phyloP scores from a whole-genome alignment of 345 rosid genomes.

The Acer negundo region DNA sequence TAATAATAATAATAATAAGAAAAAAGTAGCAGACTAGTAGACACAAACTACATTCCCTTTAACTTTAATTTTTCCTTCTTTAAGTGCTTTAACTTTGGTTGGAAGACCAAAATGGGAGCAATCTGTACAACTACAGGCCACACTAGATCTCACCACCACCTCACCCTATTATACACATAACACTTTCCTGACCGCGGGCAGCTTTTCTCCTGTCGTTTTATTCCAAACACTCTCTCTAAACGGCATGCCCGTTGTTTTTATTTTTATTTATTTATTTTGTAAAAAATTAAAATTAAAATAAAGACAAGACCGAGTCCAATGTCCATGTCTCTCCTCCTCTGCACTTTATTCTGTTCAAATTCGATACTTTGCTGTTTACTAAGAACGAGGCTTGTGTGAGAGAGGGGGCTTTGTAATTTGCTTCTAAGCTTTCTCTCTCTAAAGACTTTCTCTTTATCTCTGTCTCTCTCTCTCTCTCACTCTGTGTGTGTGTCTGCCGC shows the following conservation, averaged over 20 bases:
- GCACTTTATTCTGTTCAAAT: conserved; percentile 92
- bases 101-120: conserved; percentile 31
- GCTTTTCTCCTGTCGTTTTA: conserved; percentile 34
- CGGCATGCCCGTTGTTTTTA: conserved; percentile 34
- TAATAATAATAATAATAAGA: neutral
- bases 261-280: neutral
- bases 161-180: no score
- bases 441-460: conserved; percentile 24
- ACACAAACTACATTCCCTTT: conserved; percentile 28
- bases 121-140: conserved; percentile 3
- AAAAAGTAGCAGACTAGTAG: conserved; percentile 13
- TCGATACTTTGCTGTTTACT: conserved; percentile 63
- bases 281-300: neutral
- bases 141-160: conserved; percentile 5
- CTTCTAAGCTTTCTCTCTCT: conserved; percentile 34
- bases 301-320: conserved; percentile 28
- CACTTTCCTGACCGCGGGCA: conserved; percentile 36
- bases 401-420: conserved; percentile 20
- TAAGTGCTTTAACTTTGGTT: conserved; percentile 42
- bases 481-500: conserved; percentile 46
- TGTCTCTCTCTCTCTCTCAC: conserved; percentile 26
- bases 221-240: neutral
- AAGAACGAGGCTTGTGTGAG: conserved; percentile 56
- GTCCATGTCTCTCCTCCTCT: conserved; percentile 26
- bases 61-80: conserved; percentile 31